Evolutionary conservation across 176 grass and related monocot genomes (phyloP).

Genomic region (Otatea glauca): DNA sequence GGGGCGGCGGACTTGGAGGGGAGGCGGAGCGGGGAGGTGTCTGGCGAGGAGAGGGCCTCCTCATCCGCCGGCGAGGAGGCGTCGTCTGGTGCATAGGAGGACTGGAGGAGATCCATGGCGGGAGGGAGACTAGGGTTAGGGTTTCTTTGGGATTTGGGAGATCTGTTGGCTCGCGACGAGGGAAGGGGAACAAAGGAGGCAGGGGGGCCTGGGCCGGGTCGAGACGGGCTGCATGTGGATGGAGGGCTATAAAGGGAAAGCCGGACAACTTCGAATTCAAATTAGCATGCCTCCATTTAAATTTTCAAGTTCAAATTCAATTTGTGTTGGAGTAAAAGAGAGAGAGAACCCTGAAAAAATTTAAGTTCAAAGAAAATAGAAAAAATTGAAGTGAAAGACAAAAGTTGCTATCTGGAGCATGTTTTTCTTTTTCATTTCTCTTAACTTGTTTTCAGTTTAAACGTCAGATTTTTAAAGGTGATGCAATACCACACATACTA

Average conservation of each 20-base stretch:
- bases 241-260: too few species aligned
- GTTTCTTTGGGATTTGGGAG: slow-evolving; percentile 36
- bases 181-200: background rate
- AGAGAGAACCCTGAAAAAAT: too few species aligned
- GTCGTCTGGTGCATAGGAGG: slow-evolving; percentile 47
- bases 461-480: too few species aligned
- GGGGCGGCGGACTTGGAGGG: slow-evolving; percentile 82
- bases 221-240: too few species aligned
- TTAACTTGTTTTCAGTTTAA: too few species aligned
- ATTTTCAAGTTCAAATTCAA: background rate
- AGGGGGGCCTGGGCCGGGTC: too few species aligned
- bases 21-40: slow-evolving; percentile 71
- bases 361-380: too few species aligned
- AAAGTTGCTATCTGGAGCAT: too few species aligned
- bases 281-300: background rate
- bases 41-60: slow-evolving; percentile 60
- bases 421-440: too few species aligned
- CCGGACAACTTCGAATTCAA: background rate
- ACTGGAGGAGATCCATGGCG: slow-evolving; percentile 89
- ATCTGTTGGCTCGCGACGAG: slow-evolving; percentile 9
- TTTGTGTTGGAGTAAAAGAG: background rate
- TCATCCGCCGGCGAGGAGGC: slow-evolving; percentile 36
- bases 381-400: too few species aligned
- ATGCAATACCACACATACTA: too few species aligned
- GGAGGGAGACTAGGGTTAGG: slow-evolving; percentile 40